Conservation (phyloP, 1,284 basidiomycete genomes). For the Cystobasidiaceae sp. region DNA sequence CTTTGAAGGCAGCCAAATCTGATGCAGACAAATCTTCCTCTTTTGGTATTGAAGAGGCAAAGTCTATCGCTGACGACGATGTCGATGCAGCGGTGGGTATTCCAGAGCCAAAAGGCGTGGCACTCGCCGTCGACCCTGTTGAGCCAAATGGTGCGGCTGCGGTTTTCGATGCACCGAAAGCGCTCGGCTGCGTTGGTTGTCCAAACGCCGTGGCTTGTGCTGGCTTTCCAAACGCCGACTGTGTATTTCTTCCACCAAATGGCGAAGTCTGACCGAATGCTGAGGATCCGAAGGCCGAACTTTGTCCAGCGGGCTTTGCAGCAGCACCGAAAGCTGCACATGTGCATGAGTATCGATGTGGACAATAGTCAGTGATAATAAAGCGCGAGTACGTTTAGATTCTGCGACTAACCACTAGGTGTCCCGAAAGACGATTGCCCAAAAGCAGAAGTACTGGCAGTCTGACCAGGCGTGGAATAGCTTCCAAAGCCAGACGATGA, state of each 20-base stretch:
- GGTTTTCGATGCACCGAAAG: conserved; percentile 21
- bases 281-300: conserved; percentile 13
- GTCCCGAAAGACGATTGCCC: background rate
- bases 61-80: conserved; percentile 23
- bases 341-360: background rate
- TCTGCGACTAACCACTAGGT: background rate
- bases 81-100: background rate
- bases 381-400: background rate
- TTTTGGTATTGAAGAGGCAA: conserved; percentile 29
- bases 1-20: conserved; percentile 59
- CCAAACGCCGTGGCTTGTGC: conserved; percentile 7
- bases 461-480: background rate
- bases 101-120: conserved; percentile 38
- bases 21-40: conserved; percentile 51
- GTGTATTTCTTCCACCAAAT: background rate
- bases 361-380: too few species aligned
- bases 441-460: background rate
- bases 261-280: conserved; percentile 23
- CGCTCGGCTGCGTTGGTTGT: background rate
- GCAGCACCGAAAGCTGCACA: background rate
- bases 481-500: conserved; percentile 23
- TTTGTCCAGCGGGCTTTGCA: background rate
- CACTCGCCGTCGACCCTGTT: conserved; percentile 34
- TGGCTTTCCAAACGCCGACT: conserved; percentile 8
- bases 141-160: conserved; percentile 23